Conservation (phyloP, 2,329 filamentous ascomycete species). For the Claviceps cyperi region DNA sequence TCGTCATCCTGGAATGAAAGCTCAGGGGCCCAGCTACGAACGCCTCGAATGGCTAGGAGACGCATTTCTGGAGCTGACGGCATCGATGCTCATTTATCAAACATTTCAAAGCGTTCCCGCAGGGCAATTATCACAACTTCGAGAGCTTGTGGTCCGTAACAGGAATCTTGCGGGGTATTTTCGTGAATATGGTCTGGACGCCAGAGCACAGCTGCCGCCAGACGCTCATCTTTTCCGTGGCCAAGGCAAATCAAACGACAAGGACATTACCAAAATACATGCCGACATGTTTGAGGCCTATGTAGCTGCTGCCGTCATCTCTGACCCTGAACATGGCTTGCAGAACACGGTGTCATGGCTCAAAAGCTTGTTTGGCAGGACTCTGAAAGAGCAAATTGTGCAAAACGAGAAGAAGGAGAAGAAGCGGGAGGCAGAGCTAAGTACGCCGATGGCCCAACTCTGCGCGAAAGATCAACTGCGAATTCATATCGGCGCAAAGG, state of each 20-base stretch:
- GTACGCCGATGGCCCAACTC: neutral
- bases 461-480: slow-evolving; percentile 18
- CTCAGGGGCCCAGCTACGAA: slow-evolving; percentile 45
- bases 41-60: slow-evolving; percentile 82
- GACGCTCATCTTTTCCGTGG: slow-evolving; percentile 22
- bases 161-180: slow-evolving; percentile 59
- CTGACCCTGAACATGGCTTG: slow-evolving; percentile 49
- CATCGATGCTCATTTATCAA: slow-evolving; percentile 59
- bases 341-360: slow-evolving; percentile 54
- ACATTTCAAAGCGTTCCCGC: slow-evolving; percentile 51
- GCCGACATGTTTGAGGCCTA: slow-evolving; percentile 90
- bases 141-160: slow-evolving; percentile 72
- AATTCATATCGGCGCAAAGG: slow-evolving; percentile 35
- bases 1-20: slow-evolving; percentile 42
- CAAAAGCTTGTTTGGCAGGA: slow-evolving; percentile 56
- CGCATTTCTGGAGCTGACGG: slow-evolving; percentile 65
- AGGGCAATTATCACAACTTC: slow-evolving; percentile 59
- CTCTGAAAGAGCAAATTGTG: slow-evolving; percentile 40
- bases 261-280: slow-evolving; percentile 54
- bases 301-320: slow-evolving; percentile 62
- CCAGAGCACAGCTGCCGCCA: slow-evolving; percentile 41
- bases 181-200: slow-evolving; percentile 53
- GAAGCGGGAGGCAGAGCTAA: neutral
- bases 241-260: slow-evolving; percentile 23
- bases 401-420: slow-evolving; percentile 10